A percentile compares a stretch with the other conserved stretches of the same genome.
Conservation (phyloP, 1,284 basidiomycete genomes). For the Veloboletus limbatus region DNA sequence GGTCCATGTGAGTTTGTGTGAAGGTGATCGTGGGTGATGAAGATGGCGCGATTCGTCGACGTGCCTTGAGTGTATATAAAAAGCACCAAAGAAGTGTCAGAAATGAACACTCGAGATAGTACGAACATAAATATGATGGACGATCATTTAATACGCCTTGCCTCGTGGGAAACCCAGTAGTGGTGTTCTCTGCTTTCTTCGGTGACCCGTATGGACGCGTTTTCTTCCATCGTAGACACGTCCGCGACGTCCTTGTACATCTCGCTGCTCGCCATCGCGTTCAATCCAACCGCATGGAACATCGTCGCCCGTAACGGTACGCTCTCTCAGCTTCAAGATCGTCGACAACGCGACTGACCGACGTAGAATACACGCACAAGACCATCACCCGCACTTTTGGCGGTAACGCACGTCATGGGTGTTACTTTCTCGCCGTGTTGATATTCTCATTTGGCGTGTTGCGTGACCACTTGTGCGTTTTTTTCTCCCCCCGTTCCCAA, state of each 20-base stretch:
- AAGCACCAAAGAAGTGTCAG: too few species aligned
- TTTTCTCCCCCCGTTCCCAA: neutral
- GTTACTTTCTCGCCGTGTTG: conserved; percentile 87
- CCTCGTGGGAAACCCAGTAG: conserved; percentile 18
- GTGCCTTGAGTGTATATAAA: conserved; percentile 11
- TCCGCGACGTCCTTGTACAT: conserved; percentile 65
- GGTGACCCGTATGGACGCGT: conserved; percentile 21
- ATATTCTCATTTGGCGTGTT: conserved; percentile 88
- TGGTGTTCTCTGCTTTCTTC: too few species aligned
- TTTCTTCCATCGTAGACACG: conserved; percentile 47
- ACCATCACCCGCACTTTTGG: conserved; percentile 81
- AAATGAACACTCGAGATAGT: too few species aligned
- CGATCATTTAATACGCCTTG: too few species aligned
- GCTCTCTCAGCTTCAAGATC: conserved; percentile 24
- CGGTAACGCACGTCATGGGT: conserved; percentile 72
- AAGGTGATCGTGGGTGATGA: conserved; percentile 2
- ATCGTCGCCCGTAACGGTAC: conserved; percentile 89
- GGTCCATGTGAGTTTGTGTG: conserved; percentile 31
- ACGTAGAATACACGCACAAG: conserved; percentile 81
- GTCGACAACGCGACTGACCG: neutral
- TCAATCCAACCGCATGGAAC: conserved; percentile 97
- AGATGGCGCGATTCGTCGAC: neutral
- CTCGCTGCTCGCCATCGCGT: conserved; percentile 64
- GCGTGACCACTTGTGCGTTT: conserved; percentile 77
- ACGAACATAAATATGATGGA: too few species aligned